Evolutionary conservation across 768 basidiomycete species (phyloP).

Genomic region (Leccinellum rugosiceps): DNA sequence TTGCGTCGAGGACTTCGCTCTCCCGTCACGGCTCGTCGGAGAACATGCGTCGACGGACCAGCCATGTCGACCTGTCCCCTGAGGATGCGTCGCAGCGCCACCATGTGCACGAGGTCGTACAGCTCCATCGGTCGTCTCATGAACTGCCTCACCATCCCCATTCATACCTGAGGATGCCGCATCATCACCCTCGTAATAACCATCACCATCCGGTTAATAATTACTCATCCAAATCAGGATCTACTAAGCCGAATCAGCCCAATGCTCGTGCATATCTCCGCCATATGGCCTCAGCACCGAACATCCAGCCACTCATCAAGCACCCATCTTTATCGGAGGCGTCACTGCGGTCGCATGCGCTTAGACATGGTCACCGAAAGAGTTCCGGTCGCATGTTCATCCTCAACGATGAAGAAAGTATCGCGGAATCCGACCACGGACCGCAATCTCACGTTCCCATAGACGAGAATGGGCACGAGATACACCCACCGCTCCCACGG

Average conservation of each 20-base stretch:
- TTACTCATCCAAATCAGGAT: constrained; percentile 23
- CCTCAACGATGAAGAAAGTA: constrained; percentile 33
- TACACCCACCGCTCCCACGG: constrained; percentile 53
- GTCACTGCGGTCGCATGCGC: constrained; percentile 33
- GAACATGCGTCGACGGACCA: constrained; percentile 13
- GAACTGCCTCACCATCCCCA: constrained; percentile 22
- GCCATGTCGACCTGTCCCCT: constrained; percentile 8
- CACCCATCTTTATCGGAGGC: constrained; percentile 32
- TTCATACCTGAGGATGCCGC: constrained; percentile 15
- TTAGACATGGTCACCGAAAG: constrained; percentile 20
- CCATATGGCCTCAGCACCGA: constrained; percentile 66
- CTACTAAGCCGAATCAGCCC: constrained; percentile 29
- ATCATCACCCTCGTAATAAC: constrained; percentile 17
- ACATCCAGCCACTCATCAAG: constrained; percentile 36
- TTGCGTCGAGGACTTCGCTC: constrained; percentile 17
- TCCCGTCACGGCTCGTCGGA: constrained; percentile 21
- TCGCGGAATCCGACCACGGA: constrained; percentile 20
- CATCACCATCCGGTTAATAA: constrained; percentile 21
- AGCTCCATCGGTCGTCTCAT: constrained; percentile 24
- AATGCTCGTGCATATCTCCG: constrained; percentile 68
- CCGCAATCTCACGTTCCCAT: constrained; percentile 27
- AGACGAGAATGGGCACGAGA: constrained; percentile 31
- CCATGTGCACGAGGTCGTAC: constrained; percentile 10
- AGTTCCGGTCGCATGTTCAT: constrained; percentile 31
- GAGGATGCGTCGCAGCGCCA: constrained; percentile 8